Base-by-base conservation (phyloP, 2,329 filamentous ascomycete genomes). In the Dendrostoma leiphaemia region DNA sequence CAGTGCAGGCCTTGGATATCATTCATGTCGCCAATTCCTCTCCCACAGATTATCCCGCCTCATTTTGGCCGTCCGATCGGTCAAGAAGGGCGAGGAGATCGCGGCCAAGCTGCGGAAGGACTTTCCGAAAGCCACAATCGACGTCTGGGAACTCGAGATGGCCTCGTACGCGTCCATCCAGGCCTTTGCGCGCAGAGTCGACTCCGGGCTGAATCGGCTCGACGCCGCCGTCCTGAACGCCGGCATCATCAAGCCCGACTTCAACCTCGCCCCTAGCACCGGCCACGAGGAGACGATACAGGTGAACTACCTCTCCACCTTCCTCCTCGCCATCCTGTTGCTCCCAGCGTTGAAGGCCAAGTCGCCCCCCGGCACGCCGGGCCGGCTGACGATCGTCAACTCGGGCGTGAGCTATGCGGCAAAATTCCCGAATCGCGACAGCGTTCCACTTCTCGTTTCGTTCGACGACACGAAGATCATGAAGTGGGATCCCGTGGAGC, bases 41-140 rank as follows among this genome's bases (percentile, higher is more conserved):
- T 58, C 62, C 0, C 59, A 73, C 7, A 62, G 65, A 1, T 64
- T 79, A 9, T 70, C 69, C 2, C 71, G 67, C 19, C 63, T 82
- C 9, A 72, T 82, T 51, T 63, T 81, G 3, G 76, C 71, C 4
- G 76, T 79, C 1, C 76, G 80, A 3, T 75, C 69, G 2, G 32
- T 57, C 0, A 56, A 64, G 4, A 77, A 72, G 46, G 79, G 79
- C 10, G 68, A 78, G 31, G 64, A 59, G 0, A 77, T 76, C 4
- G 71, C 71, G 0, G 44, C 60, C 0, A 60, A 60, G 17, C 65
- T 77, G 13, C 63, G 56, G n/a, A 54, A 54, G 23, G 40, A 55
- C 31, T 58, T 62, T n/a, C 53, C 59, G 5, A 54, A 60, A 13
- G 59, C 63, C 19, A 61, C 41, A 13, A 65, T 73, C 29, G 67